These are phyloP conservation scores for Rhododendron molle DNA, from an alignment of 148 eudicot genomes.

Conservation along the genomic window DNA sequence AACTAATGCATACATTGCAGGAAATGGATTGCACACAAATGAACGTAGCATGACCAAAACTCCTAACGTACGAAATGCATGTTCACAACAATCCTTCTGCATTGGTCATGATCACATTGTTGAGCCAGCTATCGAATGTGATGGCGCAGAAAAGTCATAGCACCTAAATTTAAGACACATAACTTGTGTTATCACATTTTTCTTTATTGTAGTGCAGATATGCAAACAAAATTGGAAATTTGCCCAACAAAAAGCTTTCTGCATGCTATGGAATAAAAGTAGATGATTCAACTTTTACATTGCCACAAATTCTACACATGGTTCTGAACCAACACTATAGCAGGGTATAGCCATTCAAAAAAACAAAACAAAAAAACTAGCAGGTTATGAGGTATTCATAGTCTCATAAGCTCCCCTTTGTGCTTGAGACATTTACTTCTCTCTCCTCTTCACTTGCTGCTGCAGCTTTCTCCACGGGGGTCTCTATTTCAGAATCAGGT, in stretches of 20 bases:
- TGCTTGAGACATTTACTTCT: conserved; percentile 36
- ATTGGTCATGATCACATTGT: background rate
- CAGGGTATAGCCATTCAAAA: too few species aligned
- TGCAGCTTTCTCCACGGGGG: conserved; percentile 29
- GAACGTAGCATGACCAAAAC: background rate
- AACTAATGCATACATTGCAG: background rate
- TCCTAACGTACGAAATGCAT: background rate
- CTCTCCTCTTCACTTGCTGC: conserved; percentile 37
- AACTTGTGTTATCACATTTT: background rate
- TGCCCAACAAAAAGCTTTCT: background rate
- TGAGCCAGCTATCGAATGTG: background rate
- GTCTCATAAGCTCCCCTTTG: conserved; percentile 39
- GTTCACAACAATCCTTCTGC: background rate
- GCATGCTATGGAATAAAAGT: background rate
- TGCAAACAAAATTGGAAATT: background rate
- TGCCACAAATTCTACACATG: background rate
- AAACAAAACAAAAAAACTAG: too few species aligned
- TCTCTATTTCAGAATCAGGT: conserved; percentile 27
- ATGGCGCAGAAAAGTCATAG: background rate
- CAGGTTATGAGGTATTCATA: background rate
- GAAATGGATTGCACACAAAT: background rate
- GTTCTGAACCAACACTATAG: background rate
- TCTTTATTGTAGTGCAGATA: background rate
- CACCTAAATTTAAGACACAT: background rate
- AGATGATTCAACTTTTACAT: background rate